Evolutionary conservation across 805 yeast species (phyloP), one percentile per base, ranked within the genome.

Genomic region (Barnettozyma siamensis): DNA sequence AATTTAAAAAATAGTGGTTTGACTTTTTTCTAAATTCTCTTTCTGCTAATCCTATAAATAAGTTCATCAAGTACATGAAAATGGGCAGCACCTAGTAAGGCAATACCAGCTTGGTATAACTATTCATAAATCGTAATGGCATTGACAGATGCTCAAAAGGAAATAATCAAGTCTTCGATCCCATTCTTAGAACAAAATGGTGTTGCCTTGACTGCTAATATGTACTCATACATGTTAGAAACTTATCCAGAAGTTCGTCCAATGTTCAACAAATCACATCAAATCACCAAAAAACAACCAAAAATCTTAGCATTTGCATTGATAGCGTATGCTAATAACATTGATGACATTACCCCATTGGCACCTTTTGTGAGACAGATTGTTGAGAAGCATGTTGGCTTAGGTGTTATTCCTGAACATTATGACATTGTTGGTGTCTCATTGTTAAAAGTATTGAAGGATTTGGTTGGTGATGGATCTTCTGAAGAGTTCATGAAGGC

Each of bases 341-440:
- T 82, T 41, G 80, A 80, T 46, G 73, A 79, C 43, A 58, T 82
- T 40, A 63, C 73, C 3, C 78, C 73, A 10, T 62, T 83, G 31
- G 53, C 66, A 11, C 73, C 63, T 2, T 74, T 76, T 45, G 85
- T 83, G 9, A 63, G 70, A 37, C 76, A 74, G 45, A 78, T 82
- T 50, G 82, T 74, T 34, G 70, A 68, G 48, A 83, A 81, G 58
- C 89, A 83, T 50, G 78, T 75, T 44, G 83, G 84, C 33, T 63
- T 83, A 46, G 76, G 76, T 53, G 70, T 82, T 33, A 57, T 62
- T 46, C 75, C 88, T 4, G 83, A 76, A 42, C 87, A 81, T 43
- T 82, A 82, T 51, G 76, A 78, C 18, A 67, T 77, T 48, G 88
- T 82, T 26, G 89, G 88, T 23, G 55, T 59, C 24, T 68, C 71